Evolutionary conservation across 441 rosid species (phyloP).

Genomic region (Viola pubescens): DNA sequence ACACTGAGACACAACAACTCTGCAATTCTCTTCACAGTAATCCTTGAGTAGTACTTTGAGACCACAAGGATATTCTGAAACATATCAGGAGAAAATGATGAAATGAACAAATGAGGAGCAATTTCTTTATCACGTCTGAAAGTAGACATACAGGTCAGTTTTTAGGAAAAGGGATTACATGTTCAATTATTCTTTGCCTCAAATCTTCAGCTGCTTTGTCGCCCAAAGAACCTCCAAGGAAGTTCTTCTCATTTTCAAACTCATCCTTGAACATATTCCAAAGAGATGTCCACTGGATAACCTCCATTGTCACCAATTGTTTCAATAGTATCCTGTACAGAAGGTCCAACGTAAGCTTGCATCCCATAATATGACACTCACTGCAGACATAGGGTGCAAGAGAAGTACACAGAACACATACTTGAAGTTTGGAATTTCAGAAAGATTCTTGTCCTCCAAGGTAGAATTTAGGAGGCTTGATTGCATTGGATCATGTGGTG

Average conservation of each 20-base stretch:
- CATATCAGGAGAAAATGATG: conserved; percentile 5
- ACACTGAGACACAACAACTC: conserved; percentile 77
- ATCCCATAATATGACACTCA: not conserved
- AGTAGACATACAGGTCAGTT: not conserved
- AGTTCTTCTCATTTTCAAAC: conserved; percentile 77
- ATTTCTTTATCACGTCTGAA: not conserved
- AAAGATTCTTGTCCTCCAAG: conserved; percentile 74
- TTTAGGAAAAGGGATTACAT: conserved; percentile 34
- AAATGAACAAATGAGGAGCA: not conserved
- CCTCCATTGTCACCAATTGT: conserved; percentile 95
- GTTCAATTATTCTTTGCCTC: conserved; percentile 86
- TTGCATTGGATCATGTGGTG: conserved; percentile 95
- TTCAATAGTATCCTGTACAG: conserved; percentile 64
- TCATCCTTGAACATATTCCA: conserved; percentile 81
- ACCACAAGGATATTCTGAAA: conserved; percentile 94
- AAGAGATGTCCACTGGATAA: conserved; percentile 87
- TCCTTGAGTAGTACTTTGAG: conserved; percentile 88
- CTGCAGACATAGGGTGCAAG: not conserved
- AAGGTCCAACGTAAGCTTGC: conserved; percentile 5
- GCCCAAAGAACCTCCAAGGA: conserved; percentile 84
- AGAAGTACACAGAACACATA: conserved; percentile 19
- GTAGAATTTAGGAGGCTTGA: conserved; percentile 87
- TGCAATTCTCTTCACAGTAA: conserved; percentile 78
- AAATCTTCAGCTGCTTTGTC: conserved; percentile 94
- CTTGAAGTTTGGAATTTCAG: conserved; percentile 85